These are phyloP conservation scores for Pyrus hybrid DNA, from an alignment of 331 rosid species.

Conservation along the genomic window DNA sequence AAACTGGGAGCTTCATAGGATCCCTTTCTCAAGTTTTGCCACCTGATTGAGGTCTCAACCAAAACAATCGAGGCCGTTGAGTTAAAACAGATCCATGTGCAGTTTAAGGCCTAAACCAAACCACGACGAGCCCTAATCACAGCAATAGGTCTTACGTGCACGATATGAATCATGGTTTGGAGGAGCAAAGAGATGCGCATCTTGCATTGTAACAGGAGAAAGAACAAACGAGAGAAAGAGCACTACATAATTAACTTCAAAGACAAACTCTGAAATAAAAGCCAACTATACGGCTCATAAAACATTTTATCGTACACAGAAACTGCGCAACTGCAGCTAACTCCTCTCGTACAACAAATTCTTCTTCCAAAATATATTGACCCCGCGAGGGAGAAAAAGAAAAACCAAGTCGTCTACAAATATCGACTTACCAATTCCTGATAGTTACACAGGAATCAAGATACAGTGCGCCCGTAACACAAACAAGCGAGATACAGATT, in stretches of 20 bases:
- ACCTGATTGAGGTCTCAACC: too few relatives aligned
- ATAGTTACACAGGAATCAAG: slow-evolving; percentile 24
- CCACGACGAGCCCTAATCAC: too few relatives aligned
- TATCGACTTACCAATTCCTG: slow-evolving; percentile 1
- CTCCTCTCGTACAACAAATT: slow-evolving; percentile 18
- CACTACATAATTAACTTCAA: slow-evolving; percentile 2
- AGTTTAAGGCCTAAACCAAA: too few relatives aligned
- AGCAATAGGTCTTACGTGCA: too few relatives aligned
- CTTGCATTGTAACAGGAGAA: neutral
- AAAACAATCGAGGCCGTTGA: too few relatives aligned
- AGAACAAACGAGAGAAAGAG: too few relatives aligned
- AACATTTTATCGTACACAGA: slow-evolving; percentile 14
- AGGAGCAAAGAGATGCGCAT: neutral
- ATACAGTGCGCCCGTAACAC: slow-evolving; percentile 87
- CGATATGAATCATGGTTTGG: too few relatives aligned
- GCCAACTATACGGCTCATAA: slow-evolving; percentile 3
- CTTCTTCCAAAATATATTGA: slow-evolving; percentile 12
- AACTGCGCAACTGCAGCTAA: slow-evolving; percentile 5
- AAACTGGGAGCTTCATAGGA: too few relatives aligned
- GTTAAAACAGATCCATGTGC: too few relatives aligned
- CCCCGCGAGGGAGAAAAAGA: neutral
- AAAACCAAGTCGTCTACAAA: neutral
- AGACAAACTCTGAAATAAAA: neutral
- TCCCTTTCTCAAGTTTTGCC: too few relatives aligned
- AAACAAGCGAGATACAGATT: slow-evolving; percentile 79